Percentiles rank a stretch among this genome's conserved stretches.
These are phyloP conservation scores for Rhizopogon vulgaris DNA, from an alignment of 768 basidiomycete genomes.

Conservation along the genomic window DNA sequence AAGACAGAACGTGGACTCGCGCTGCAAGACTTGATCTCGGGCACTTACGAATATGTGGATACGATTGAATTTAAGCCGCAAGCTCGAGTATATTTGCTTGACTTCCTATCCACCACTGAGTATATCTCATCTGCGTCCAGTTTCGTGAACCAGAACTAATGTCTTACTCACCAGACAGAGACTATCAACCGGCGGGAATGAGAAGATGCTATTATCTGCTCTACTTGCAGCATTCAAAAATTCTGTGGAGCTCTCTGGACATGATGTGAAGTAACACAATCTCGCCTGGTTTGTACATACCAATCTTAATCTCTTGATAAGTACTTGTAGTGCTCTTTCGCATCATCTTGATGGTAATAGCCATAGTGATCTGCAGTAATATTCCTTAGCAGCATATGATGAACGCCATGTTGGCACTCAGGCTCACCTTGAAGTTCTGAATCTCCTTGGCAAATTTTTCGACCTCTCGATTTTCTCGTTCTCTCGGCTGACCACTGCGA, in stretches of 20 bases:
- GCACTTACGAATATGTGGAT: constrained; percentile 86
- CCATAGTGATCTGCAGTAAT: too few species aligned
- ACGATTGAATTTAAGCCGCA: constrained; percentile 81
- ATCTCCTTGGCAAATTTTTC: too few species aligned
- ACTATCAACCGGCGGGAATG: constrained; percentile 85
- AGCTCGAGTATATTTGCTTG: constrained; percentile 86
- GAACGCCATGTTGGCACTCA: too few species aligned
- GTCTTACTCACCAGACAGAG: constrained; percentile 60
- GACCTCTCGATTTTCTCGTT: too few species aligned
- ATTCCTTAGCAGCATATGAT: too few species aligned
- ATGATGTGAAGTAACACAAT: constrained; percentile 6
- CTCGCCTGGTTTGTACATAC: too few species aligned
- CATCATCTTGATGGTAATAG: too few species aligned
- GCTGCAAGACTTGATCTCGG: constrained; percentile 87
- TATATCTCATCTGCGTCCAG: constrained; percentile 33
- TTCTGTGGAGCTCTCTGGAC: constrained; percentile 71
- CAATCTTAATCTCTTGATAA: too few species aligned
- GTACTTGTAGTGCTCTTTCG: too few species aligned
- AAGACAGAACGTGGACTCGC: constrained; percentile 93
- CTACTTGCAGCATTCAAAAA: constrained; percentile 91
- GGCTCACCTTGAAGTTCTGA: too few species aligned
- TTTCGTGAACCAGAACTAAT: background rate
- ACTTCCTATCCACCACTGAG: constrained; percentile 95
- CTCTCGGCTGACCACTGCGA: too few species aligned
- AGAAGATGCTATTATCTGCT: constrained; percentile 92